phyloP scores from a whole-genome alignment of 2,329 filamentous ascomycete genomes.

The Paramyrothecium roridum region DNA sequence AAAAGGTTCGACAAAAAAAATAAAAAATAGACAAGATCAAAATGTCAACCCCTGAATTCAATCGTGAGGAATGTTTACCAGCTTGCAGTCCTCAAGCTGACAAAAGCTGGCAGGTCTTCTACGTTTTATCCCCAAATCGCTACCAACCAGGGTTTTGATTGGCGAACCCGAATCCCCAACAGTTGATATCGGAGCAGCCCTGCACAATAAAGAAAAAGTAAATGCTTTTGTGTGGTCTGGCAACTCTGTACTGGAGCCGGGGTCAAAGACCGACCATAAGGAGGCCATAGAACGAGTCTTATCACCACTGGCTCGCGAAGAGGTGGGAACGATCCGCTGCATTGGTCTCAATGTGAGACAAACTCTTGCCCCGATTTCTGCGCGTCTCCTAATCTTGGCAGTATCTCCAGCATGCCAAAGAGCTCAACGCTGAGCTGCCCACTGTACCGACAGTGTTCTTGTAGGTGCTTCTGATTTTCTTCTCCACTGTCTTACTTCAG shows the following conservation, averaged over 20 bases:
- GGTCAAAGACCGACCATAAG: conserved; percentile 43
- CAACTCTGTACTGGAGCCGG: conserved; percentile 52
- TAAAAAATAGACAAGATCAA: not conserved
- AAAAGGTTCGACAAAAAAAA: not conserved
- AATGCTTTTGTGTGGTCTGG: conserved; percentile 55
- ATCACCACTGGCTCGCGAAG: conserved; percentile 32
- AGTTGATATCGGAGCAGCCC: conserved; percentile 55
- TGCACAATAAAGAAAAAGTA: conserved; percentile 54
- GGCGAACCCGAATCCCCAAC: conserved; percentile 51
- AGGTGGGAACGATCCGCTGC: conserved; percentile 54
- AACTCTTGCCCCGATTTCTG: conserved; percentile 24
- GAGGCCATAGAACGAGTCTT: conserved; percentile 45
- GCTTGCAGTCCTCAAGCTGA: not conserved
- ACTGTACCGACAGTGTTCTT: conserved; percentile 55
- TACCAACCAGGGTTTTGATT: conserved; percentile 46
- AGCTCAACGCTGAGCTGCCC: conserved; percentile 50
- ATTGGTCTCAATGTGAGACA: conserved; percentile 54
- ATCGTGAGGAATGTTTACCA: not conserved
- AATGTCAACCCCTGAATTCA: not conserved
- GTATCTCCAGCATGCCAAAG: conserved; percentile 36
- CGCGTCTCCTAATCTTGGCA: conserved; percentile 9
- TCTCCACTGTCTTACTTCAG: too few species aligned
- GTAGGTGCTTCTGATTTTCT: conserved; percentile 12
- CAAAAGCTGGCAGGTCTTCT: conserved; percentile 45
- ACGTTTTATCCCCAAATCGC: conserved; percentile 53